Base-by-base conservation (phyloP, 2,329 filamentous ascomycete genomes). In the Sclerotinia spermophila region DNA sequence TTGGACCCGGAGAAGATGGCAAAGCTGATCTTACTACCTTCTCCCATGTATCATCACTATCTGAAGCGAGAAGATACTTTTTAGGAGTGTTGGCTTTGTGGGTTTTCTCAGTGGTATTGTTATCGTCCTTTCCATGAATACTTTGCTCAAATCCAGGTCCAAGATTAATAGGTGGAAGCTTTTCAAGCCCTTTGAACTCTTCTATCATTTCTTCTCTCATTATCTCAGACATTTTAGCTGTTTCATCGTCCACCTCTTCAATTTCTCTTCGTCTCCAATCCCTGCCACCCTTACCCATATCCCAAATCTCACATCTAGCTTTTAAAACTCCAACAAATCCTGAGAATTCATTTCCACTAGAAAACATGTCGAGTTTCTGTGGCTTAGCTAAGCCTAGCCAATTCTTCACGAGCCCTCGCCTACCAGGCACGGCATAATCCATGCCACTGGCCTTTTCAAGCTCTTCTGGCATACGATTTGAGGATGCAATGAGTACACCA, bases 401-500 rank as follows among this genome's bases (percentile, higher is more conserved):
- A 76, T 80, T 86, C 44, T 81, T 82, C 69, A 87, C 80, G 70
- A 88, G 79, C 3, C 84, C 86, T 67, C 84, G 84, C 45, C 83
- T 82, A 5, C 88, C 83, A 0, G 87, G 85, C 8, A 71, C 72
- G 17, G 84, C 81, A 77, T 92, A 93, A 72, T 91, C 87, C 35
- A 90, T 85, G 0, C 92, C 92, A 1, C 88, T 88, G 0, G 92
- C 92, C 74, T 92, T 93, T 60, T 87, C 90, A 65, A 96, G 80
- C 77, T 94, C 92, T 76, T 95, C 92, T 0, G 92, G 92, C 89
- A 95, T 92, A 11, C 92, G 87, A 78, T 96, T 96, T 6, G 90
- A 93, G 0, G 91, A 94, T 0, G 92, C 92, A 51, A 96, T 85
- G 24, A 96, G 82, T 0, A 96, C 92, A 11, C 92, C 92, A 0